Percentiles rank a stretch among this genome's conserved stretches.
Evolutionary conservation across 768 basidiomycete genomes (phyloP).

Genomic region (Lentinula detonsa): DNA sequence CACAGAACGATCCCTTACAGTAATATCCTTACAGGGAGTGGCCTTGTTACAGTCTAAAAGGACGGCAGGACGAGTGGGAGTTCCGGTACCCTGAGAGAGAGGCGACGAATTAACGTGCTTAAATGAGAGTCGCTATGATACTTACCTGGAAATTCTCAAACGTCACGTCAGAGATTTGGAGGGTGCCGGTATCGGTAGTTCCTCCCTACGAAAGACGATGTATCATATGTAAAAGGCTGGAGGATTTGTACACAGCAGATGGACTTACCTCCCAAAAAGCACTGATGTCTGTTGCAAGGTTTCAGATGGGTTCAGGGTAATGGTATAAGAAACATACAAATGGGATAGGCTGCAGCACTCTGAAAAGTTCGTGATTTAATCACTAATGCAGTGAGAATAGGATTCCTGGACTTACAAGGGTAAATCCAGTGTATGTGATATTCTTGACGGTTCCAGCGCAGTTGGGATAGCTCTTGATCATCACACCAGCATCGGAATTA

Average conservation of each 20-base stretch:
- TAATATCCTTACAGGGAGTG: constrained; percentile 14
- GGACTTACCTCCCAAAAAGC: constrained; percentile 9
- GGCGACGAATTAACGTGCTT: neutral
- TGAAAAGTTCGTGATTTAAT: neutral
- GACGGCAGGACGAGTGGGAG: constrained; percentile 15
- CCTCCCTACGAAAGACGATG: neutral
- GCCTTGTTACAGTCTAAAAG: constrained; percentile 17
- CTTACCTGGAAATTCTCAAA: constrained; percentile 12
- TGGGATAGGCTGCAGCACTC: constrained; percentile 4
- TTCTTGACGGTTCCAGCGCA: constrained; percentile 16
- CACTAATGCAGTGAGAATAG: neutral
- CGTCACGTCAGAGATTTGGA: constrained; percentile 10
- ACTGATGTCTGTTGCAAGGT: constrained; percentile 9
- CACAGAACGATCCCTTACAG: neutral
- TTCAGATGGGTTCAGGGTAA: too few species aligned
- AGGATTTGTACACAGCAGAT: neutral
- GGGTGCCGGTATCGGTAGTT: constrained; percentile 9
- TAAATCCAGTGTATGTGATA: constrained; percentile 14
- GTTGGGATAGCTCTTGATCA: constrained; percentile 18
- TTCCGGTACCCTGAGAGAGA: constrained; percentile 14
- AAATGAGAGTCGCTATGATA: neutral
- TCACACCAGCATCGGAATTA: constrained; percentile 17
- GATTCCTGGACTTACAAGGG: constrained; percentile 3
- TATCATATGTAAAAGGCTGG: neutral
- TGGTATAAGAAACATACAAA: constrained; percentile 1